Base-by-base conservation (phyloP, 495 filamentous ascomycete species). In the Xylaria venustula region DNA sequence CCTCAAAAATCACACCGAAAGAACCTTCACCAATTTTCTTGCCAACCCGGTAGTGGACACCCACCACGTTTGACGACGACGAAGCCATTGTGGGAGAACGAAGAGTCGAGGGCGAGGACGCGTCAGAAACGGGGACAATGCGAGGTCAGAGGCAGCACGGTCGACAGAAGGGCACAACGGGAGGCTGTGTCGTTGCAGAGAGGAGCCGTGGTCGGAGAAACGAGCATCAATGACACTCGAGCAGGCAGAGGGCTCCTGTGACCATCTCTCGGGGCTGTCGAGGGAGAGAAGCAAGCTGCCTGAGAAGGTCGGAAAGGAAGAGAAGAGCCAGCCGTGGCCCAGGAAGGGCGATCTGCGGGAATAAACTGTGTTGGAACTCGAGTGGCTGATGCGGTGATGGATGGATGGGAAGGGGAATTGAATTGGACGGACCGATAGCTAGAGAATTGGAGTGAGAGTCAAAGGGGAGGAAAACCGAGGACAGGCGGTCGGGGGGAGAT, bases 11-110 rank as follows among this genome's bases (percentile, higher is more conserved):
- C 58, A 99, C 94, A 78, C 94, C 94, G 67, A 99, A 99, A 12
- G 92, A 97, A 22, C 94, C 94, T 82, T 99, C 94, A 65, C 94
- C 94, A 59, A 99, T 99, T 77, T 99, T 99, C 85, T 98, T 99
- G 63, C 94, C 94, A 55, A 99, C 94, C 63, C 95, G 85, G 75
- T 99, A 99, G 82, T 99, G 94, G 63, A 99, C 94, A 66, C 94
- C 94, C 62, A 99, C 94, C 64, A 99, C 94, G 77, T 99, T 99
- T 44, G 91, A 96, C 46, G 92, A 96, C 41, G 91, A 93, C 64
- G 92, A 97, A 40, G 93, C 89, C 91, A 97, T 97, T 61, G 69
- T 69, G 67, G 42, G 20, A 59, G 23, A 11, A 22, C 14, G 19
- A 32, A 14, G 6, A 11, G 26, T 57, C 34, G 45, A 62, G 23